Percentiles rank a stretch among this genome's conserved stretches.
phyloP scores from a whole-genome alignment of 2,329 filamentous ascomycete genomes.

The Coleophoma eucalyptorum region DNA sequence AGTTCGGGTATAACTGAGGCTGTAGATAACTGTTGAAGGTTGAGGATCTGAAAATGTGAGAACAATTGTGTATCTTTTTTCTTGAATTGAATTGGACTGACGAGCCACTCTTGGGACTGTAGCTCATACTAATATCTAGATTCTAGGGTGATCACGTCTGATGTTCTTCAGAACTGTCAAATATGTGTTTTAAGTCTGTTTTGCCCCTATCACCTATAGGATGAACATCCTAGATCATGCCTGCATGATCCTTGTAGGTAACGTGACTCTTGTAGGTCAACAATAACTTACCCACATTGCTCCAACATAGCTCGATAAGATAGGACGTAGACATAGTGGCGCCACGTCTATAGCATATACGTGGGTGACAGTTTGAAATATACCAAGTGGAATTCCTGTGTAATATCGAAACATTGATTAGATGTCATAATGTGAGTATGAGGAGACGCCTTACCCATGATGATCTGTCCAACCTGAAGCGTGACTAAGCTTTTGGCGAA shows the following conservation, averaged over 20 bases:
- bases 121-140: no score
- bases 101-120: no score
- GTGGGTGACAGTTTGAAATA: constrained; percentile 30
- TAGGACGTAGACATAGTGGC: constrained; percentile 44
- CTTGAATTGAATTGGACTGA: no score
- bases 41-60: no score
- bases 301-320: constrained; percentile 46
- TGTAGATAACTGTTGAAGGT: no score
- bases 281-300: constrained; percentile 39
- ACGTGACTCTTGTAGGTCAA: no score
- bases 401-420: constrained; percentile 47
- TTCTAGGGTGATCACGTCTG: no score
- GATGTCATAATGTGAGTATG: constrained; percentile 30
- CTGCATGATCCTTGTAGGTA: no score
- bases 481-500: constrained; percentile 40
- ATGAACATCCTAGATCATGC: constrained; percentile 38
- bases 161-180: no score
- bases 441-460: constrained; percentile 43
- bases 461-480: constrained; percentile 37
- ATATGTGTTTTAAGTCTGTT: no score
- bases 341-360: constrained; percentile 39
- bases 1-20: no score
- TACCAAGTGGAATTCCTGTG: constrained; percentile 45
- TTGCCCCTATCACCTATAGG: constrained; percentile 33
- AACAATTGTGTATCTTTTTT: no score